phyloP scores from a whole-genome alignment of 495 filamentous ascomycete species.

The Penicillium waksmanii region DNA sequence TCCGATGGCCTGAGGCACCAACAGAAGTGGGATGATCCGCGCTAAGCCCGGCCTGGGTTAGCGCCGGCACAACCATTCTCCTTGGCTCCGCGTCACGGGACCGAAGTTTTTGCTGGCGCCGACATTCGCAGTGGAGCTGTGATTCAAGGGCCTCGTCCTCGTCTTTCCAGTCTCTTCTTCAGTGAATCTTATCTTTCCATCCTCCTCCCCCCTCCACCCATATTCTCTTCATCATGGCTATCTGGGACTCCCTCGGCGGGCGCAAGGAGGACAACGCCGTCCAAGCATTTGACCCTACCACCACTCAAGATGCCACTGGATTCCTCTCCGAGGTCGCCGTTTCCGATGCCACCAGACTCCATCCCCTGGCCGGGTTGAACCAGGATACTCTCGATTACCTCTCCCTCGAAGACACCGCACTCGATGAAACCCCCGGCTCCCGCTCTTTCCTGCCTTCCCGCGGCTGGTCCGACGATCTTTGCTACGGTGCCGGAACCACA shows the following conservation, averaged over 20 bases:
- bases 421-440: slow-evolving; percentile 84
- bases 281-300: slow-evolving; percentile 66
- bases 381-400: slow-evolving; percentile 92
- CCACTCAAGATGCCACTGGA: slow-evolving; percentile 76
- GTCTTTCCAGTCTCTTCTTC: slow-evolving; percentile 13
- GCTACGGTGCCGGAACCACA: slow-evolving; percentile 93
- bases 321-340: slow-evolving; percentile 73
- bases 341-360: slow-evolving; percentile 82
- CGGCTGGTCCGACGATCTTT: slow-evolving; percentile 97
- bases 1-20: slow-evolving; percentile 27
- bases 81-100: slow-evolving; percentile 39
- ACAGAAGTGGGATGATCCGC: slow-evolving; percentile 20
- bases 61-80: slow-evolving; percentile 33
- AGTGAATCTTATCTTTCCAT: slow-evolving; percentile 27
- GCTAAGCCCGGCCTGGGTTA: slow-evolving; percentile 28
- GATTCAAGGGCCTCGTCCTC: slow-evolving; percentile 28
- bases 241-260: slow-evolving; percentile 89
- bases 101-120: slow-evolving; percentile 49
- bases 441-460: slow-evolving; percentile 88
- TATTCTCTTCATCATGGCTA: slow-evolving; percentile 58
- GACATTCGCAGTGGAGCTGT: slow-evolving; percentile 34
- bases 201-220: slow-evolving; percentile 3
- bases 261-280: slow-evolving; percentile 70
- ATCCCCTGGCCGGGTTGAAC: slow-evolving; percentile 93
- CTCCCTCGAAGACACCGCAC: slow-evolving; percentile 85